Base-by-base conservation (phyloP, 1,139 yeast genomes). In the Pichiaceae sp. region DNA sequence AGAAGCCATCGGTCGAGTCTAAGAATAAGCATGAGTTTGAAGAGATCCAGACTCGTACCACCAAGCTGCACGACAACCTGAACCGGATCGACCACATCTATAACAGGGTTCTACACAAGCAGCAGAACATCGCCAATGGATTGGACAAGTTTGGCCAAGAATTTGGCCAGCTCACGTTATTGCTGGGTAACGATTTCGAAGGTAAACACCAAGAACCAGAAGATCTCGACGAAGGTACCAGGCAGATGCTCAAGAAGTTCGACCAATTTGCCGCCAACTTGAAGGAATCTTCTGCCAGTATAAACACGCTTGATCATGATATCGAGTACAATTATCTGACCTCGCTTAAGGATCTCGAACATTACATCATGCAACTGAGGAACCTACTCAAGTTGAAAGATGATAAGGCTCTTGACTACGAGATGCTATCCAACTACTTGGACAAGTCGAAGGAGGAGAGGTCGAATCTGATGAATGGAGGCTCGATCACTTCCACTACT, bases 341-440 rank as follows among this genome's bases (percentile, higher is more conserved):
- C 2, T 76, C 94, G 4, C 63, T 91, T 46, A 80, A 84, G 47
- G 97, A 91, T 57, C 71, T 93, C 61, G 86, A 91, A 45, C 89
- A 84, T 59, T 91, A 87, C 52, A 79, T 89, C 36, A 69, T 73
- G 30, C 76, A 91, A 24, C 68, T 91, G 48, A 83, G 86, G 47
- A 75, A 72, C 42, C 64, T 89, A 45, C 73, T 91, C 41, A 89
- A 83, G 53, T 68, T 84, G 38, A 86, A 91, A 46, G 98, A 91
- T 53, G 91, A 86, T 54, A 89, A 89, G 57, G 89, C 84, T 48
- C 73, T 89, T 29, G 98, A 91, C 57, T 76, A 82, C 50, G 96
- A 91, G 53, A 95, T 84, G 34, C 66, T 91, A 36, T 75, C 76
- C 32, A 95, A 83, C 39, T 89, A 89, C 54, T 64, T 87, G 38